phyloP scores from a whole-genome alignment of 768 basidiomycete species.

The Mycena leptocephala region DNA sequence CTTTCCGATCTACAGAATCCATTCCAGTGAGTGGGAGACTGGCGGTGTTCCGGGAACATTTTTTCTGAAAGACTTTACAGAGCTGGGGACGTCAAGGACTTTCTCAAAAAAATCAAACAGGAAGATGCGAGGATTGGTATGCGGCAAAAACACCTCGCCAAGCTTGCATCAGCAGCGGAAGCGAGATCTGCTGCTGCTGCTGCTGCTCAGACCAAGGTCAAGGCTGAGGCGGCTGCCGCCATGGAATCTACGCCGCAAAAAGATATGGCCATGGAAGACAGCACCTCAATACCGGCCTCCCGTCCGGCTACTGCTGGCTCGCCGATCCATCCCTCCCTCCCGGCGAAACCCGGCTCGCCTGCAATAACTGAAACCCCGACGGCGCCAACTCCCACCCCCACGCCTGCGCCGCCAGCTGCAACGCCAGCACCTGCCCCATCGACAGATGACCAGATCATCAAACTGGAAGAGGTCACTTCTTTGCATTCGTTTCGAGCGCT shows the following conservation, averaged over 20 bases:
- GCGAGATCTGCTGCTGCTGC: conserved; percentile 42
- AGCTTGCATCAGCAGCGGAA: conserved; percentile 43
- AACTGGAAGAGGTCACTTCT: conserved; percentile 36
- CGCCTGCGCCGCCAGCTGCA: conserved; percentile 41
- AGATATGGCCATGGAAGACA: conserved; percentile 33
- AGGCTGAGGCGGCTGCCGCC: conserved; percentile 28
- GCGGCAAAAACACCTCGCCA: conserved; percentile 60
- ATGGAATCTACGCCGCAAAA: conserved; percentile 33
- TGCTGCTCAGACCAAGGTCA: conserved; percentile 4
- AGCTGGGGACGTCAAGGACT: conserved; percentile 83
- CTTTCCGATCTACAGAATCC: conserved; percentile 75
- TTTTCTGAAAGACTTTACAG: conserved; percentile 50
- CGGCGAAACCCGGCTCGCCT: conserved; percentile 75
- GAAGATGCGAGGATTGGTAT: conserved; percentile 76
- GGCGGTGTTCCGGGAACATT: conserved; percentile 13
- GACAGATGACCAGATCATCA: conserved; percentile 35
- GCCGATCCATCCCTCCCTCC: conserved; percentile 78
- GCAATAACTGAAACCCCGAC: not conserved
- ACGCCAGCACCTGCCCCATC: conserved; percentile 45
- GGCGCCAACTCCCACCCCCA: conserved; percentile 37
- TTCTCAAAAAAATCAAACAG: conserved; percentile 78
- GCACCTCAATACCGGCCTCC: conserved; percentile 45
- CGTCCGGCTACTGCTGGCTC: conserved; percentile 55
- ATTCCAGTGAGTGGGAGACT: conserved; percentile 69
- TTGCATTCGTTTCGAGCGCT: not conserved